Base-by-base conservation (phyloP, 495 filamentous ascomycete species). In the Penicillium soppii region DNA sequence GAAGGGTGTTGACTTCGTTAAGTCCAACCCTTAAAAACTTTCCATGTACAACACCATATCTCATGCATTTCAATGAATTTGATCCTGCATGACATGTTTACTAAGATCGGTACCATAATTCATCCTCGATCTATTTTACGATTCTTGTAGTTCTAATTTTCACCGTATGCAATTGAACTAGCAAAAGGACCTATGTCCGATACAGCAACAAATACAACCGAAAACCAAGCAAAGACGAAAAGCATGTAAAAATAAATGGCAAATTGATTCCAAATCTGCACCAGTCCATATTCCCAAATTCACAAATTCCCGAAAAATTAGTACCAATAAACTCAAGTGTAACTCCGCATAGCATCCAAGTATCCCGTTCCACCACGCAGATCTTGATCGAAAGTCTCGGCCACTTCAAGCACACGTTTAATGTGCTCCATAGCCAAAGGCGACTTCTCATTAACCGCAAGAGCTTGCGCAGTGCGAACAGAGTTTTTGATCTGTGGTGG, bases 401-500 rank as follows among this genome's bases (percentile, higher is more conserved):
- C 84, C 2, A 95, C 89, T 25, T 90, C 86, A 2, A 96, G 79
- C 15, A 95, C 89, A 42, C 85, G 80, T 56, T 83, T 85, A 70
- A 96, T 90, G 63, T 95, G 89, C 36, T 82, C 80, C 85, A 95
- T 91, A 2, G 80, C 78, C 5, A 96, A 75, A 1, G 78, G 76
- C 32, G 83, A 77, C 32, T 74, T 74, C 64, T 91, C 88, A 54
- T 90, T 88, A 50, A 94, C 82, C 3, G 91, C 91, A 12, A 96
- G 76, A 0, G 87, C 87, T 66, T 96, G 91, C 1, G 91, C 89
- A 3, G 90, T 92, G 44, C 89, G 81, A 36, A 95, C 87, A 5
- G 85, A 88, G 67, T 96, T 96, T 74, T 96, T 96, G 78, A 96
- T 96, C 85, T 86, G 43, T 47, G 2, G 17, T 32, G 17, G 54